Evolutionary conservation across 2,329 filamentous ascomycete genomes (phyloP), one percentile per base, ranked within the genome.

Genomic region (Dendryphion nanum): DNA sequence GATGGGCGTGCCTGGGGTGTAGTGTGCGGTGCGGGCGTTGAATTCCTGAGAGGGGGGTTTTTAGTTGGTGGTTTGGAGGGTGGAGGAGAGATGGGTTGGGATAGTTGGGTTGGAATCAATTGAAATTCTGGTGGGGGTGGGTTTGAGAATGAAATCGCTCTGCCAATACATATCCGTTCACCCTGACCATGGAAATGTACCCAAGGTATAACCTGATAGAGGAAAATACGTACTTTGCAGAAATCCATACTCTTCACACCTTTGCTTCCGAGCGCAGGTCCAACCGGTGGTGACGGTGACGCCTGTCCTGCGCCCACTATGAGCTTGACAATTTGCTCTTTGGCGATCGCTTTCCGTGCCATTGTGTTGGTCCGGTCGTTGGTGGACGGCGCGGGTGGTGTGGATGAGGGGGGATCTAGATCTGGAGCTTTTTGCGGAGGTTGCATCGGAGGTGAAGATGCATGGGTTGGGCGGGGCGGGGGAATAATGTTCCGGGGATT

Each of bases 211-310:
- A n/a, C n/a, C n/a, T n/a, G n/a, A 19, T 5, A 23, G 23, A 8
- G 15, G 24, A 16, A 13, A 29, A 13, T 16, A 30, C 62, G 40
- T 66, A 95, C 91, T 79, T 97, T 97, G 82, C 93, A 97, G 68
- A 97, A 98, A 71, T 98, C 93, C 85, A 98, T 98, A 41, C 87
- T 94, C 76, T 98, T 98, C 47, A 98, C 86, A 76, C 93, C 93
- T 75, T 96, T 97, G 67, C 85, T 91, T 72, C 93, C 93, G 50
- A 98, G 79, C 37, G 93, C 93, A 41, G 93, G 93, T 75, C 93
- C 93, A 59, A 98, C 90, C 4, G 93, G 93, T 21, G 93, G 93
- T 70, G 89, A 94, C 19, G 93, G 93, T 59, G 84, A 91, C 43
- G 93, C 93, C 69, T 96, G 89, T 18, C 93, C 93, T 40, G 93